Percentiles rank a stretch among this genome's conserved stretches.
Evolutionary conservation across 768 basidiomycete species (phyloP).

Genomic region (Termitomyces bulborhizus): DNA sequence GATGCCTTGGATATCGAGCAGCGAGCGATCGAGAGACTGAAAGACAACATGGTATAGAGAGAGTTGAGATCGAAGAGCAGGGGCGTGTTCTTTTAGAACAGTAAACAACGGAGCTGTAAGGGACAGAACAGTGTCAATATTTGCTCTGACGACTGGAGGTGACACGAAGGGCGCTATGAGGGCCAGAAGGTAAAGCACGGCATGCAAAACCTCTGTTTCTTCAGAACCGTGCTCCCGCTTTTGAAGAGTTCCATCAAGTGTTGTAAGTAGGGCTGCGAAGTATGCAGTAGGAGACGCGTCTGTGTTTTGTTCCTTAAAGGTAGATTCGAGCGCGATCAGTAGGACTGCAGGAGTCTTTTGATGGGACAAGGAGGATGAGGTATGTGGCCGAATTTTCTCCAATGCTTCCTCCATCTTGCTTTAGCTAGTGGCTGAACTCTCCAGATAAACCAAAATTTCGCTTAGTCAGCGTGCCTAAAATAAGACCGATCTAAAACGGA

Average conservation of each 20-base stretch:
- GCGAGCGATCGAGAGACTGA: slow-evolving; percentile 60
- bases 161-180: slow-evolving; percentile 75
- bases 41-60: slow-evolving; percentile 68
- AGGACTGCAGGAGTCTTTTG: slow-evolving; percentile 88
- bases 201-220: slow-evolving; percentile 77
- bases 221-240: slow-evolving; percentile 41
- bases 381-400: slow-evolving; percentile 83
- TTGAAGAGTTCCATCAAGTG: slow-evolving; percentile 72
- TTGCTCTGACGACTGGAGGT: slow-evolving; percentile 70
- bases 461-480: slow-evolving; percentile 22
- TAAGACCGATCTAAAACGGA: too few species aligned
- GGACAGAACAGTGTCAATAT: slow-evolving; percentile 63
- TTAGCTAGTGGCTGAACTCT: not conserved
- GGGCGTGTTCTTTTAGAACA: slow-evolving; percentile 54
- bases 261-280: slow-evolving; percentile 86
- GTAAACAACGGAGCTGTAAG: slow-evolving; percentile 80
- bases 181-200: slow-evolving; percentile 79
- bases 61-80: slow-evolving; percentile 82
- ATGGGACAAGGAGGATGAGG: slow-evolving; percentile 72
- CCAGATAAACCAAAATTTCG: slow-evolving; percentile 18
- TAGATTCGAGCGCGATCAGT: slow-evolving; percentile 79
- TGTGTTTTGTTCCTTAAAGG: slow-evolving; percentile 61
- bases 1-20: slow-evolving; percentile 60
- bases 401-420: slow-evolving; percentile 53
- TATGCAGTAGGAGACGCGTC: slow-evolving; percentile 82